phyloP scores from a whole-genome alignment of 2,329 filamentous ascomycete species.

The Apiospora arundinis region DNA sequence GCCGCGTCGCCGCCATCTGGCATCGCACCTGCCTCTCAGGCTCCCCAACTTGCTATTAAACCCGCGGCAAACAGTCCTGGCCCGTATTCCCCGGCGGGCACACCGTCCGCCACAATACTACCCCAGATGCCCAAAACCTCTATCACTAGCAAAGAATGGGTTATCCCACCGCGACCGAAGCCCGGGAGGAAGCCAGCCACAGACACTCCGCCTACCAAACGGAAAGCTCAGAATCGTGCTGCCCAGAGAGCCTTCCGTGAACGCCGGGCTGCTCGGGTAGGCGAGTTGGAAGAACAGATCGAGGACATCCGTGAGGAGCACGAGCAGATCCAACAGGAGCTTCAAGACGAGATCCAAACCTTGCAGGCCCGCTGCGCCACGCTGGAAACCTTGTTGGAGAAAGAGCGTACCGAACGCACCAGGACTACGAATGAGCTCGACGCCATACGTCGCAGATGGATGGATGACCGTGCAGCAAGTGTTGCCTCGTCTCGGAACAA shows the following conservation, averaged over 20 bases:
- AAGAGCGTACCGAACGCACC: conserved; percentile 58
- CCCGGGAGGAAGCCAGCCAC: conserved; percentile 93
- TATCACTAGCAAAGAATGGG: conserved; percentile 85
- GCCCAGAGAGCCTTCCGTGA: conserved; percentile 92
- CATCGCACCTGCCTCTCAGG: conserved; percentile 23
- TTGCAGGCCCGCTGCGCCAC: conserved; percentile 67
- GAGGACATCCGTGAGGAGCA: conserved; percentile 65
- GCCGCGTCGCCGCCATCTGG: conserved; percentile 33
- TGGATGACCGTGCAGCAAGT: conserved; percentile 31
- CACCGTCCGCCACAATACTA: conserved; percentile 48
- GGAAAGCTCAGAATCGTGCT: conserved; percentile 92
- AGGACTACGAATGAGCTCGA: conserved; percentile 40
- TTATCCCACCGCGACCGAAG: conserved; percentile 83
- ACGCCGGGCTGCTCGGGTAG: conserved; percentile 82
- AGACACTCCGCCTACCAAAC: conserved; percentile 89
- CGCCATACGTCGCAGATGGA: conserved; percentile 34
- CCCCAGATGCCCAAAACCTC: conserved; percentile 56
- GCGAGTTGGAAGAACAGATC: conserved; percentile 73
- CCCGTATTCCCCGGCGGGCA: conserved; percentile 53
- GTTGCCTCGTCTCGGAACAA: conserved; percentile 35
- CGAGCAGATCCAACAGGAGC: conserved; percentile 62
- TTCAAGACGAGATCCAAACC: conserved; percentile 70
- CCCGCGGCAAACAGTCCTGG: conserved; percentile 29
- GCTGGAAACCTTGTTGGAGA: conserved; percentile 68
- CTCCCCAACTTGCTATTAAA: conserved; percentile 37